These are phyloP conservation scores for Hordeum vulgare DNA, from an alignment of 176 grass and related monocot species.

Conservation along the genomic window DNA sequence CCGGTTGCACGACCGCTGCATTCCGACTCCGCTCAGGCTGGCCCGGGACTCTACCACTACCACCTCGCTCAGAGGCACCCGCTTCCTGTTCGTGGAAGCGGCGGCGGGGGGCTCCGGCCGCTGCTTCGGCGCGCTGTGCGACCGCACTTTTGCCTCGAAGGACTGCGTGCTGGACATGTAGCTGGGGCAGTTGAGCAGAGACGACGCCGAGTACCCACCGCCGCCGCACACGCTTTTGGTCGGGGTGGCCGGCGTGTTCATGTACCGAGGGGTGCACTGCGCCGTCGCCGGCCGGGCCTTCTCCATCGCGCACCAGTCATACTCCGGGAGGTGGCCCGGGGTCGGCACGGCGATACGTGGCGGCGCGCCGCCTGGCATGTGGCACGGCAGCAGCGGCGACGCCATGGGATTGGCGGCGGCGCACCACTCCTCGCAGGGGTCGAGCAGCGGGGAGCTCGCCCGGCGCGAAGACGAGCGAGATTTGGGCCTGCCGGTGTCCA, in stretches of 20 bases:
- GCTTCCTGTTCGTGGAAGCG: slow-evolving; percentile 32
- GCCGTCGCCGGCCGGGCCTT: slow-evolving; percentile 77
- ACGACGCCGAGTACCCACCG: slow-evolving; percentile 23
- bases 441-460: slow-evolving; percentile 36
- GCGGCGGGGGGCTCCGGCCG: slow-evolving; percentile 28
- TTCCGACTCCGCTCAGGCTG: slow-evolving; percentile 62
- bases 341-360: slow-evolving; percentile 49
- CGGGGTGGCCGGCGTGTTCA: slow-evolving; percentile 47
- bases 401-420: slow-evolving; percentile 18
- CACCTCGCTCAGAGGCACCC: slow-evolving; percentile 76
- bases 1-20: slow-evolving; percentile 61
- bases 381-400: slow-evolving; percentile 36
- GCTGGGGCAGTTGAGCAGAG: slow-evolving; percentile 36
- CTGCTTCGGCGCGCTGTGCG: slow-evolving; percentile 92
- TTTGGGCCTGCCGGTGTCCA: slow-evolving; percentile 76
- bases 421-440: slow-evolving; percentile 34
- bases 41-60: slow-evolving; percentile 56
- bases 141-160: slow-evolving; percentile 88
- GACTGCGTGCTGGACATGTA: slow-evolving; percentile 96
- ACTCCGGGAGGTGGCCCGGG: slow-evolving; percentile 39
- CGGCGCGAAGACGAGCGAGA: slow-evolving; percentile 69
- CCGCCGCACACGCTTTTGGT: slow-evolving; percentile 52
- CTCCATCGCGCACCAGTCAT: slow-evolving; percentile 57
- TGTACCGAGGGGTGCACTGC: slow-evolving; percentile 79
- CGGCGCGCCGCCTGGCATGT: slow-evolving; percentile 8